Evolutionary conservation across 805 yeast genomes (phyloP).

Genomic region (Myxozyma udenii): DNA sequence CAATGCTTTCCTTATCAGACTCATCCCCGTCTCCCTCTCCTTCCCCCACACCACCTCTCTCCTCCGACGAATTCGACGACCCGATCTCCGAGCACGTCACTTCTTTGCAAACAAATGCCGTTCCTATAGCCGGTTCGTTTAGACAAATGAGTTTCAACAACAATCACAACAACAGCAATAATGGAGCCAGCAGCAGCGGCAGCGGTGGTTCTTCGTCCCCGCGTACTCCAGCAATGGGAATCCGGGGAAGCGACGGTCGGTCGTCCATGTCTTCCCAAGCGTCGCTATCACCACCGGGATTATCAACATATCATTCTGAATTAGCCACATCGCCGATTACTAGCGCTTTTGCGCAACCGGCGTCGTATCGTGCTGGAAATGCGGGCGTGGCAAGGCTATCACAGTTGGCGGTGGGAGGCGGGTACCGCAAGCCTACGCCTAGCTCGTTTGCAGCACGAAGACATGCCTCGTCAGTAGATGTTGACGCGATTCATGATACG

Average conservation of each 20-base stretch:
- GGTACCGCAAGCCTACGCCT: conserved; percentile 10
- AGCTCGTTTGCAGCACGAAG: conserved; percentile 1
- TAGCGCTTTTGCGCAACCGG: conserved; percentile 12
- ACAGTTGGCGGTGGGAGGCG: conserved; percentile 14
- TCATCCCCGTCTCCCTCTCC: not conserved
- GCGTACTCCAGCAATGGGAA: not conserved
- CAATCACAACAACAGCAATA: not conserved
- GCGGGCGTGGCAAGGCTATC: not conserved
- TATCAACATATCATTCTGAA: conserved; percentile 28
- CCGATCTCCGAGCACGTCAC: too few species aligned
- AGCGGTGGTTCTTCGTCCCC: not conserved
- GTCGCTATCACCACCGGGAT: conserved; percentile 18
- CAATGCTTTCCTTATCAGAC: not conserved
- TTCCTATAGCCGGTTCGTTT: not conserved
- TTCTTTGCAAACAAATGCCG: not conserved
- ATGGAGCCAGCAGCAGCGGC: not conserved
- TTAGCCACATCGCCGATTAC: conserved; percentile 30
- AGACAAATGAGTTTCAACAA: not conserved
- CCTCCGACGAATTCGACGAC: not conserved
- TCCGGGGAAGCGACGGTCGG: not conserved
- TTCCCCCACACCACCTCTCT: not conserved
- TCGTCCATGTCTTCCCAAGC: not conserved
- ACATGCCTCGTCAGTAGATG: conserved; percentile 25
- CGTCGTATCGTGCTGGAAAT: not conserved
- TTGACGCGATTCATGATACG: conserved; percentile 66